Conservation (phyloP, 306 rosid species). For the Quercus gilva region DNA sequence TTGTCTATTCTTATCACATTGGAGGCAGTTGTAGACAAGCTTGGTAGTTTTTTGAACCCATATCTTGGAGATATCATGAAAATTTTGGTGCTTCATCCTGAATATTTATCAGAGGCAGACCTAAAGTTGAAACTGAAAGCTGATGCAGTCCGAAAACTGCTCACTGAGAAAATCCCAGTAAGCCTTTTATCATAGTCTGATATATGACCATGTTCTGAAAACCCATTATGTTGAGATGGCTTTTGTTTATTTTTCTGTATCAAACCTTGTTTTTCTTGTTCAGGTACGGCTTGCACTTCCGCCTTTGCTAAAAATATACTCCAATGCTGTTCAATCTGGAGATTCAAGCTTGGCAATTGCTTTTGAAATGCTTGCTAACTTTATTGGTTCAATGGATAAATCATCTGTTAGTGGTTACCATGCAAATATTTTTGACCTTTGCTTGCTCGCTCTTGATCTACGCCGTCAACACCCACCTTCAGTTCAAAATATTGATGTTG, state of each 20-base stretch:
- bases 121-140: constrained; percentile 59
- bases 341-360: constrained; percentile 65
- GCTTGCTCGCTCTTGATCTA: constrained; percentile 83
- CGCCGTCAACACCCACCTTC: constrained; percentile 65
- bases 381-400: constrained; percentile 63
- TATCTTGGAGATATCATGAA: constrained; percentile 65
- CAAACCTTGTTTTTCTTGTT: constrained; percentile 4
- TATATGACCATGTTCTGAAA: neutral
- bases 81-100: constrained; percentile 65
- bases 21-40: constrained; percentile 81
- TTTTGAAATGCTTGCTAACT: constrained; percentile 71
- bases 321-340: constrained; percentile 59
- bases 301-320: constrained; percentile 64
- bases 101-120: constrained; percentile 51
- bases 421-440: constrained; percentile 66
- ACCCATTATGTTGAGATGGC: neutral
- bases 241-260: constrained; percentile 10
- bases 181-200: constrained; percentile 31
- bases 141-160: constrained; percentile 56
- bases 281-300: constrained; percentile 85
- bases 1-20: constrained; percentile 56
- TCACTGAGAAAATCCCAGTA: constrained; percentile 78
- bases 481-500: constrained; percentile 53
- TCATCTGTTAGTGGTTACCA: constrained; percentile 66
- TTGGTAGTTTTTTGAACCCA: constrained; percentile 81